These are phyloP conservation scores for Phytopythium delawarense DNA, from an alignment of 352 stramenopile genomes.

Conservation along the genomic window DNA sequence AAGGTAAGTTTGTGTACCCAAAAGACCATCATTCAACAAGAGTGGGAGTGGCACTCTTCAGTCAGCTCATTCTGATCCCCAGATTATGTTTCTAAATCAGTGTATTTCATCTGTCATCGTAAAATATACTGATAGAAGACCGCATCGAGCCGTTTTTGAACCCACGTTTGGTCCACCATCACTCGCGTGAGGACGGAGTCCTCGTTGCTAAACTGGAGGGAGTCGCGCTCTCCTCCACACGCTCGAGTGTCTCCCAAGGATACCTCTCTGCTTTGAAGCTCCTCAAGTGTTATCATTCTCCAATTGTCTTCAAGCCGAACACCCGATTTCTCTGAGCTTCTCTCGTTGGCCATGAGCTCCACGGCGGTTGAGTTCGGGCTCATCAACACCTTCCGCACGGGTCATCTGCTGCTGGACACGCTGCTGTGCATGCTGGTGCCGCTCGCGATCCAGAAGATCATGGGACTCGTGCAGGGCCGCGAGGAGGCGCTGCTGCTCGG, in stretches of 20 bases:
- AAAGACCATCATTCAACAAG: not conserved
- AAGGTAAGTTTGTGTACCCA: not conserved
- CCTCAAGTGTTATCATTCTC: not conserved
- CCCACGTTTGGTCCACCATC: not conserved
- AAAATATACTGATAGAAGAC: not conserved
- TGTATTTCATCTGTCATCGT: not conserved
- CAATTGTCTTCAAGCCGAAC: not conserved
- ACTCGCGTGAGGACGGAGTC: not conserved
- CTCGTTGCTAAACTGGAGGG: not conserved
- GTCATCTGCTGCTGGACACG: conserved; percentile 35
- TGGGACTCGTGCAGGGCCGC: no score
- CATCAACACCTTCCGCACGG: conserved; percentile 32
- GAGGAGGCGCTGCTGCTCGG: no score
- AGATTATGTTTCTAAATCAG: not conserved
- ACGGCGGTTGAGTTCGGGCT: conserved; percentile 43
- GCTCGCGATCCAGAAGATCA: conserved; percentile 2
- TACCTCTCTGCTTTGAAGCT: not conserved
- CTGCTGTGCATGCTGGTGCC: conserved; percentile 42
- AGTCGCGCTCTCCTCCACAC: no score
- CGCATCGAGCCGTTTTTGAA: not conserved
- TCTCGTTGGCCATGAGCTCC: no score
- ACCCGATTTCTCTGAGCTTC: not conserved
- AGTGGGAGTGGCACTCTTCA: not conserved
- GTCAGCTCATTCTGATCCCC: not conserved
- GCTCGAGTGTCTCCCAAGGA: no score